These are phyloP conservation scores for grape (Vitis vinifera) DNA, from an alignment of 164 flowering plant species.

Conservation along the genomic window ASM3070453v1 NC_081819.1:21332501-21333000, in stretches of 20 bases:
- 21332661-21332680: conserved; percentile 98
- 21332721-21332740: conserved; percentile 92
- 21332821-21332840: conserved; percentile 12
- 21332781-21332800: conserved; percentile 21
- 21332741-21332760: conserved; percentile 95
- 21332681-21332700: conserved; percentile 96
- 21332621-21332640: conserved; percentile 88
- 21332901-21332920: conserved; percentile 79
- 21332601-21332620: conserved; percentile 93
- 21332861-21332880: conserved; percentile 87
- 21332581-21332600: conserved; percentile 99
- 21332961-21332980: not conserved
- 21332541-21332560: conserved; percentile 1
- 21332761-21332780: conserved; percentile 97
- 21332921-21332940: conserved; percentile 95
- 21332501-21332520: not conserved
- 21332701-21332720: conserved; percentile 84
- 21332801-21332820: conserved; percentile 1
- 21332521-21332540: not conserved
- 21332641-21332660: conserved; percentile 93
- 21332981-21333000: not conserved
- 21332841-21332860: conserved; percentile 45
- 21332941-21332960: conserved; percentile 51
- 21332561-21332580: conserved; percentile 73
- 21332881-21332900: conserved; percentile 95